A percentile compares a stretch with the other conserved stretches of the same genome.
Evolutionary conservation across 768 basidiomycete genomes (phyloP).

Genomic region (Pisolithus marmoratus): DNA sequence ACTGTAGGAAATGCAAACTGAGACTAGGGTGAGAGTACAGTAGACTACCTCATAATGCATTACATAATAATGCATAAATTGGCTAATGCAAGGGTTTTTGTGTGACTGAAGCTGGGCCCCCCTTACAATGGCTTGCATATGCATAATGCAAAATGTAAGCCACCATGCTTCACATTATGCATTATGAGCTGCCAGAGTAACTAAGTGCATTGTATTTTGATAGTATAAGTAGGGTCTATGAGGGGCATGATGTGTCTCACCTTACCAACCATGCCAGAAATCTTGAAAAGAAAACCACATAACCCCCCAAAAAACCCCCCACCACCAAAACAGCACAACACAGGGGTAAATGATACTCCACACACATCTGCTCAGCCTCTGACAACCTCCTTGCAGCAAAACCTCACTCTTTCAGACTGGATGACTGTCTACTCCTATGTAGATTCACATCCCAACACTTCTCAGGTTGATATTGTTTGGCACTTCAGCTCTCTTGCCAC

Average conservation of each 20-base stretch:
- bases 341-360: neutral
- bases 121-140: no score
- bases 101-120: neutral
- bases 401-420: constrained; percentile 5
- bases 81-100: neutral
- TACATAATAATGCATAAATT: neutral
- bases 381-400: neutral
- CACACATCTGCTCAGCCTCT: neutral
- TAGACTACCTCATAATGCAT: no score
- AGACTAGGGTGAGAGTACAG: no score
- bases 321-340: neutral
- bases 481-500: neutral
- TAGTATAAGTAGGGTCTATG: neutral
- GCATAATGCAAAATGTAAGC: no score
- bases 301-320: neutral
- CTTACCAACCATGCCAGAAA: neutral
- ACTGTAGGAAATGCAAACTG: no score
- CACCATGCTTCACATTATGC: neutral
- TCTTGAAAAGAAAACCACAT: neutral
- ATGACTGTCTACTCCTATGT: constrained; percentile 3
- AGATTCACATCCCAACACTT: neutral
- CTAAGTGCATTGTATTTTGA: neutral
- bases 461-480: neutral
- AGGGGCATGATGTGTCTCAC: neutral
- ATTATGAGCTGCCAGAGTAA: neutral